These are phyloP conservation scores for Durusdinium trenchii DNA, from an alignment of 73 alveolate genomes.

Conservation along the genomic window DNA sequence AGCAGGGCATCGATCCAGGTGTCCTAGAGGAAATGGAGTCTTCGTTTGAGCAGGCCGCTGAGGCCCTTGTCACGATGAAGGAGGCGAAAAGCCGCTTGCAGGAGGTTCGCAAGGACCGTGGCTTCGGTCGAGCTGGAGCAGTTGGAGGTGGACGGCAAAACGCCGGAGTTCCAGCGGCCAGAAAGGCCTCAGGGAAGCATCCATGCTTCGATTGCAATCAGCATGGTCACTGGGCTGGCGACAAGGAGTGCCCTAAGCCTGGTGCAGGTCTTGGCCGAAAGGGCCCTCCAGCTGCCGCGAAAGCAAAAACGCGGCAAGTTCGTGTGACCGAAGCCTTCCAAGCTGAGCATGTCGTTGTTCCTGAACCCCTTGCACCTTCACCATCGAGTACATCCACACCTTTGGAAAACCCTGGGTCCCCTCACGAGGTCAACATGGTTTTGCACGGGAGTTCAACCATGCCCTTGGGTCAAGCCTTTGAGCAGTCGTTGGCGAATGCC, in stretches of 20 bases:
- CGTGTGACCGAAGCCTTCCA: neutral
- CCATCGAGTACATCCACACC: no score
- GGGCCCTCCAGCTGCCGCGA: no score
- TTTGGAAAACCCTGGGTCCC: neutral
- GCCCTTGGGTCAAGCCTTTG: neutral
- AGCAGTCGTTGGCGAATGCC: neutral
- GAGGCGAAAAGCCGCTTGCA: neutral
- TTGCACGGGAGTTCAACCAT: neutral
- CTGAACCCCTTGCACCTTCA: no score
- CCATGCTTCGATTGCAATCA: constrained; percentile 3
- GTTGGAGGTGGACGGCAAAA: neutral
- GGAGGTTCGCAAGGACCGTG: constrained; percentile 17
- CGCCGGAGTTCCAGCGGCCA: neutral
- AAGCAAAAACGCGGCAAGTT: neutral
- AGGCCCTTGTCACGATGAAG: constrained; percentile 25
- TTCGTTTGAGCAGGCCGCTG: neutral
- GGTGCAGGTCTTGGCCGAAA: constrained; percentile 2
- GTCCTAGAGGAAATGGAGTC: neutral
- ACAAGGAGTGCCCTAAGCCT: neutral
- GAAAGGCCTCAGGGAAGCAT: constrained; percentile 10
- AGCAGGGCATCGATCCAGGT: neutral
- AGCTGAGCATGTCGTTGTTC: neutral
- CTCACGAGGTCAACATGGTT: neutral
- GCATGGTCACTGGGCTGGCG: constrained; percentile 50
- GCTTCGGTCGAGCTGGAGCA: neutral